These are phyloP conservation scores for Suillus brevipes DNA, from an alignment of 768 basidiomycete genomes.

Conservation along the genomic window DNA sequence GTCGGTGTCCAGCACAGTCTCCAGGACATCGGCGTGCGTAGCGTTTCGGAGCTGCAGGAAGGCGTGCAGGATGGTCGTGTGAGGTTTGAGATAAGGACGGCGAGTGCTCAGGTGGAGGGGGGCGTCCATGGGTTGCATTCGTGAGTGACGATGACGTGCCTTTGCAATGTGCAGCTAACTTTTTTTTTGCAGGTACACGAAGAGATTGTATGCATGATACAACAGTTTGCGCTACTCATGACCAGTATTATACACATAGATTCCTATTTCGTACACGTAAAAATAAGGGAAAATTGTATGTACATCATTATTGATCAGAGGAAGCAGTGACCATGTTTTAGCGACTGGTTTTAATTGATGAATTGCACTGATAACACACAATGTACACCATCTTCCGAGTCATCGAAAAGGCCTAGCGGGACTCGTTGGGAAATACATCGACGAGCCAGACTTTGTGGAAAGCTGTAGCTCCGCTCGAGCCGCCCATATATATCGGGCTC, in stretches of 20 bases:
- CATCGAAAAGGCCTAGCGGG: too few species aligned
- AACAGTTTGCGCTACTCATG: background rate
- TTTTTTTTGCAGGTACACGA: conserved; percentile 48
- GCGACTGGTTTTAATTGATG: background rate
- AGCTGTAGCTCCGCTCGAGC: too few species aligned
- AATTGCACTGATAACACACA: too few species aligned
- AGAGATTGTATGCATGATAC: conserved; percentile 49
- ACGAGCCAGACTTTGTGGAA: too few species aligned
- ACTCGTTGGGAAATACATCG: too few species aligned
- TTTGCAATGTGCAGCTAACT: background rate
- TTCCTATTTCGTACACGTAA: background rate
- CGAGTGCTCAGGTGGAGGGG: conserved; percentile 94
- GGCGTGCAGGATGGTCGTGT: conserved; percentile 67
- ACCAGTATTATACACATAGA: background rate
- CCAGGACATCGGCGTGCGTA: conserved; percentile 87
- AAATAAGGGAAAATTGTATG: conserved; percentile 2
- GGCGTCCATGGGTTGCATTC: conserved; percentile 95
- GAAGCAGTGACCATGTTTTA: background rate
- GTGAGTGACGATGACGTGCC: conserved; percentile 48
- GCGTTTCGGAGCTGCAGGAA: conserved; percentile 63
- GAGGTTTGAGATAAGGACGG: conserved; percentile 90
- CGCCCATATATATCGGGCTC: too few species aligned
- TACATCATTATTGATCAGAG: background rate
- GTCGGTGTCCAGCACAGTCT: conserved; percentile 89
- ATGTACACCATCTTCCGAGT: too few species aligned